Evolutionary conservation across 208 protist genomes (phyloP).

Genomic region (Wallacemonas sp.): DNA sequence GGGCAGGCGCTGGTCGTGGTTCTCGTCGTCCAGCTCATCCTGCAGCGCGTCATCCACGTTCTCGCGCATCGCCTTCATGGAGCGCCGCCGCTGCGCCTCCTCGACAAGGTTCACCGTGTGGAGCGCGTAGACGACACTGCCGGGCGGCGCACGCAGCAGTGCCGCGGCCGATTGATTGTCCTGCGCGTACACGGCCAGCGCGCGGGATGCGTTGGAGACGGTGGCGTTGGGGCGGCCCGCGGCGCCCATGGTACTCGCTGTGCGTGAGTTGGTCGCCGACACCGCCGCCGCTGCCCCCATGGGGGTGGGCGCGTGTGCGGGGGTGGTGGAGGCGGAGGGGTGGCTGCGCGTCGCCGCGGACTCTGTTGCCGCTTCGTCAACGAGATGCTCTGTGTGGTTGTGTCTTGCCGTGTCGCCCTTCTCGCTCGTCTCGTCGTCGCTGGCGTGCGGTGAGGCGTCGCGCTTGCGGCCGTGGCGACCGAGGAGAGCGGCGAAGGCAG

Average conservation of each 20-base stretch:
- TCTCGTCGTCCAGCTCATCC: neutral
- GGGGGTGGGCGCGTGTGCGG: too few species aligned
- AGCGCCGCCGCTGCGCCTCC: constrained; percentile 22
- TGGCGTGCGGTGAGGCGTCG: too few species aligned
- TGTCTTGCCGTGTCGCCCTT: neutral
- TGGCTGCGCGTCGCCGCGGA: too few species aligned
- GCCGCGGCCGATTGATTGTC: constrained; percentile 3
- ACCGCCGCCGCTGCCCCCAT: too few species aligned
- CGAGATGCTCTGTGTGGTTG: too few species aligned
- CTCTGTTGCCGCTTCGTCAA: too few species aligned
- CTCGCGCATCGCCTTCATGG: constrained; percentile 13
- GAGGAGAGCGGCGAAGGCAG: neutral
- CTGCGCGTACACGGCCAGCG: neutral
- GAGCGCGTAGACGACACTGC: constrained; percentile 22
- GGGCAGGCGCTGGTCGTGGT: constrained; percentile 14
- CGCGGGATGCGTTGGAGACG: constrained; percentile 1
- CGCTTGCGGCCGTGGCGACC: too few species aligned
- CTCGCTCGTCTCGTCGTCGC: neutral
- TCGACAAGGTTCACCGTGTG: constrained; percentile 29
- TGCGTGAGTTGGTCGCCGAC: too few species aligned
- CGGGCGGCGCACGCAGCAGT: constrained; percentile 2
- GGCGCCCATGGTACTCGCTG: neutral
- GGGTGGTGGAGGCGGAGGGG: neutral
- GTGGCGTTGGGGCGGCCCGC: neutral
- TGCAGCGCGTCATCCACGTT: constrained; percentile 1